Evolutionary conservation across 495 filamentous ascomycete genomes (phyloP), one percentile per base, ranked within the genome.

Genomic region (Penicillium robsamsonii): DNA sequence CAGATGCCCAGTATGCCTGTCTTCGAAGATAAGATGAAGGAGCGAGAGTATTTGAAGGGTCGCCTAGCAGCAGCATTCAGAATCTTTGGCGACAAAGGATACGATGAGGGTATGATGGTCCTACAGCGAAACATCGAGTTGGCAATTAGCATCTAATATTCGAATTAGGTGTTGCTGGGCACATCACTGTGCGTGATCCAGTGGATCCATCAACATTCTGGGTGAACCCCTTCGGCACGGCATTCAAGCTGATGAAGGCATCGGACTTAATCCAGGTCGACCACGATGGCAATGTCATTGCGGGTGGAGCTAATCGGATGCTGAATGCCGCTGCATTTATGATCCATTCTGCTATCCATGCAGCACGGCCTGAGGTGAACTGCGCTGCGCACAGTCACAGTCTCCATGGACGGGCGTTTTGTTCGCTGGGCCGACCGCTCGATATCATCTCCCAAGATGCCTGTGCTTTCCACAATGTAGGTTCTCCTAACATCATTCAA

Each of bases 171-270:
- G 80, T 84, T 12, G 82, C 82, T 3, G 83, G 83, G 0, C 83
- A 86, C 60, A 84, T 86, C 58, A 85, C 82, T 45, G 58, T 86
- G 40, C 75, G 83, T 25, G 88, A 90, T 63, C 87, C 88, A 10
- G 80, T 90, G 12, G 84, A 89, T 35, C 83, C 85, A 0, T 63
- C 66, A 7, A 82, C 79, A 4, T 91, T 91, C 75, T 91, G 87
- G 89, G 88, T 92, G 20, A 92, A 92, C 57, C 89, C 89, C 0
- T 88, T 91, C 61, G 88, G 89, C 30, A 78, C 84, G 10, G 79
- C 85, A 0, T 92, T 90, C 70, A 82, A 80, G 20, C 67, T 85
- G 52, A 87, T 92, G 47, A 88, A 82, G 52, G 79, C 79, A 29
- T 85, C 81, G 10, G 87, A 91, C 63, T 77, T 93, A 29, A 89